phyloP scores from a whole-genome alignment of 129 eudicot species.

The Gnaphalium uliginosum region DNA sequence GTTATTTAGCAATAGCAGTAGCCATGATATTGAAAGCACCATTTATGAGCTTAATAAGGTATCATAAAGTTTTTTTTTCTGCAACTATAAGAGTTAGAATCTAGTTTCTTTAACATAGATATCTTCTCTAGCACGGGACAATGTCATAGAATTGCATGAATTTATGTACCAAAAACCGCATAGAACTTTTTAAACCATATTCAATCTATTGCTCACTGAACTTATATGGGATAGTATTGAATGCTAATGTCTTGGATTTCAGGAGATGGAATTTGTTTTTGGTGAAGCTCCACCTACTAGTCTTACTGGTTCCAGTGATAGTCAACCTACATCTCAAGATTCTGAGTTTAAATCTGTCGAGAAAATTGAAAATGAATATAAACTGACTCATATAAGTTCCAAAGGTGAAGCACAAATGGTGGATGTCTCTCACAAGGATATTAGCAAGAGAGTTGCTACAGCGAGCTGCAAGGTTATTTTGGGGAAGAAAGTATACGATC shows the following conservation, averaged over 20 bases:
- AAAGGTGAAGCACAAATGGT: conserved; percentile 96
- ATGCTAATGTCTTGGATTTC: background rate
- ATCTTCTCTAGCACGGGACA: background rate
- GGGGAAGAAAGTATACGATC: conserved; percentile 64
- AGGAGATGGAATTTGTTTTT: conserved; percentile 90
- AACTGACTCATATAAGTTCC: conserved; percentile 58
- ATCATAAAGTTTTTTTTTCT: background rate
- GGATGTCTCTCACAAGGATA: conserved; percentile 72
- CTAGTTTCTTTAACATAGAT: background rate
- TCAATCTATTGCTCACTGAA: background rate
- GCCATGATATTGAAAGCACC: conserved; percentile 47
- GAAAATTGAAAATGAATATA: conserved; percentile 16
- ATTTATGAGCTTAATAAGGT: conserved; percentile 84
- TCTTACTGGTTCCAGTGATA: conserved; percentile 50
- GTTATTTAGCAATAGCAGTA: conserved; percentile 22
- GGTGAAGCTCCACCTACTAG: conserved; percentile 76
- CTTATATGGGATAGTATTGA: too few relatives aligned
- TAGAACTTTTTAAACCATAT: background rate
- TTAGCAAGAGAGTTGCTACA: conserved; percentile 70
- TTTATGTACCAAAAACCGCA: background rate
- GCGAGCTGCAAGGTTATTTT: conserved; percentile 86
- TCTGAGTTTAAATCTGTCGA: conserved; percentile 25
- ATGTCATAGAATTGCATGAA: background rate
- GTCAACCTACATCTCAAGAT: conserved; percentile 43
- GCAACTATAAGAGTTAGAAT: background rate